Evolutionary conservation across 2,329 filamentous ascomycete species (phyloP), one percentile per base, ranked within the genome.

Genomic region (Colletotrichum sublineola): DNA sequence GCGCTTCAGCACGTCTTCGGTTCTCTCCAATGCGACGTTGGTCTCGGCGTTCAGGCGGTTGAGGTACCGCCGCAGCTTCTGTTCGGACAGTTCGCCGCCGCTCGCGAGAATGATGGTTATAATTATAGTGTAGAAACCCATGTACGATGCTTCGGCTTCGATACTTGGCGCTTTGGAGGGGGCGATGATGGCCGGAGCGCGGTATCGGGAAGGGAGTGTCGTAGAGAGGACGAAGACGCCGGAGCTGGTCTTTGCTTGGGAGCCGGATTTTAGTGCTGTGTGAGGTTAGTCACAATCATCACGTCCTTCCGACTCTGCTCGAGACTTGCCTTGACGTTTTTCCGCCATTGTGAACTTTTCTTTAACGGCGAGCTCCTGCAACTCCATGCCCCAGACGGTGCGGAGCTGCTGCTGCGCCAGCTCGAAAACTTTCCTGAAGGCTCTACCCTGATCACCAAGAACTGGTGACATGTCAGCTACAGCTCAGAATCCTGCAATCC

Each of bases 331-430:
- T 86, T 93, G 91, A 77, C 94, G 90, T 79, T 89, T 89, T 75
- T 97, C 93, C 71, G 90, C 91, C 44, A 97, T 82, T 0, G 94
- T 94, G 61, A 93, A 88, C 81, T 95, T 97, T 78, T 98, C 96
- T 77, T 89, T 89, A 1, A 88, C 86, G 0, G 96, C 95, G 62
- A 98, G 86, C 82, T 98, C 95, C 5, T 90, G 87, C 86, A 99
- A 89, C 80, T 95, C 89, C 95, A 98, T 97, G n/a, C 96, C 96
- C 82, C 97, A 98, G 1, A 91, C 87, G 2, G 84, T 83, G 60
- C 87, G 85, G 48, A 99, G 84, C 75, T 93, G 89, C 44, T 85
- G 82, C 80, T 99, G 96, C 53, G 96, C 94, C 52, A 88, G 85
- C 0, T 89, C 88, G 78, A 97, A 98, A 4, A 98, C 90, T 15